Evolutionary conservation across 352 stramenopile species (phyloP), one percentile per base, ranked within the genome.

Genomic region (Plasmopara halstedii): DNA sequence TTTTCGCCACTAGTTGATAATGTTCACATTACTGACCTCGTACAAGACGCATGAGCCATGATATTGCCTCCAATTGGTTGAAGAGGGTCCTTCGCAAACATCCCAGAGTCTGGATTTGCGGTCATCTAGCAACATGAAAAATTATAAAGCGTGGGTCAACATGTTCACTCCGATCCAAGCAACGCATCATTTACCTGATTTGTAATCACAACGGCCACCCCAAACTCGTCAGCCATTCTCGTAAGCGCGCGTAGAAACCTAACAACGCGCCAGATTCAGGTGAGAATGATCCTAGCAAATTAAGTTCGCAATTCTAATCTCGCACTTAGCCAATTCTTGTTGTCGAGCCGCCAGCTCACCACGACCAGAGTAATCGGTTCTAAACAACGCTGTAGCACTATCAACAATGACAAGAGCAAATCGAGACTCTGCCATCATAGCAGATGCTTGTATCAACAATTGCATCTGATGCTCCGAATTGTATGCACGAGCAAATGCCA

Each of bases 391-490:
- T 0, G 96, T 99, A 0, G 96, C 96, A 58, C 84, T 98, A 67
- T 99, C 97, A 4, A 99, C 97, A 20, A 99, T 81, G 14, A 98
- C 80, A 6, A 98, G 80, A 6, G 88, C 88, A 50, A 95, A 98
- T 20, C 95, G 76, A 40, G 96, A 96, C 65, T 99, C 95, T 3
- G 89, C 81, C 96, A 99, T 99, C 88, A 99, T 98, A 14, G 94
- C 96, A 11, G 94, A 97, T 10, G 96, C 96, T 62, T 98, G 94
- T 44, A 97, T 88, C 36, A 99, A 80, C 18, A 99, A 70, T 59
- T 96, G 75, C 84, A 98, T 98, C 67, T 99, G 97, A 63, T 99
- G 96, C 54, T 99, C 96, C 34, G 91, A 98, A 71, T 99, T 99
- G 76, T 99, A 97, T 10, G 96, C 96, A 41, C 97, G 86, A 15